phyloP scores from a whole-genome alignment of 169 alveolate species.

The Plasmodium cynomolgi region DNA sequence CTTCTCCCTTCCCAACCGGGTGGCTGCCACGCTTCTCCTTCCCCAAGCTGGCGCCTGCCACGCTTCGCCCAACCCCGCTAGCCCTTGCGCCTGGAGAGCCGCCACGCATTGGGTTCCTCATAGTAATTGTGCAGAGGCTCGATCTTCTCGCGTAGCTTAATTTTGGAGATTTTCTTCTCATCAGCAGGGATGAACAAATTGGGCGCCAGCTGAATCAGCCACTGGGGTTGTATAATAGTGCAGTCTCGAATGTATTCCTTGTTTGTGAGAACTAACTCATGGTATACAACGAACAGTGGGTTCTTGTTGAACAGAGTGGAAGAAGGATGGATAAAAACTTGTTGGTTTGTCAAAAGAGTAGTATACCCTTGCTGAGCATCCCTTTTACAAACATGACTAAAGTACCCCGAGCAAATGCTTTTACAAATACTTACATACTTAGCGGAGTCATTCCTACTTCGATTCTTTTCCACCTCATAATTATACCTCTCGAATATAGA shows the following conservation, averaged over 20 bases:
- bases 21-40: no score
- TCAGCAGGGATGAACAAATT: slow-evolving; percentile 92
- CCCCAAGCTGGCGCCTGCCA: no score
- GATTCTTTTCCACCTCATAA: slow-evolving; percentile 90
- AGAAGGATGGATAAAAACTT: slow-evolving; percentile 98
- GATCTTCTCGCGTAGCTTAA: slow-evolving; percentile 94
- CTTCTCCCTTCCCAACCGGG: no score
- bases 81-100: slow-evolving; percentile 96
- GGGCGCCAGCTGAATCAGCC: slow-evolving; percentile 99
- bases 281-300: slow-evolving; percentile 99
- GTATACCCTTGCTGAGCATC: slow-evolving; percentile 98
- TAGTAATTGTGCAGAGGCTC: slow-evolving; percentile 95
- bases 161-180: slow-evolving; percentile 90
- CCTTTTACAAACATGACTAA: slow-evolving; percentile 96
- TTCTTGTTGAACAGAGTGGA: slow-evolving; percentile 89
- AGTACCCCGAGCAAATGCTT: slow-evolving; percentile 98
- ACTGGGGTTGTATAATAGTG: slow-evolving; percentile 95
- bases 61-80: neutral
- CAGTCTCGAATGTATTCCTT: slow-evolving; percentile 99
- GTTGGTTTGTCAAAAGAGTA: slow-evolving; percentile 96
- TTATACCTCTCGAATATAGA: slow-evolving; percentile 96
- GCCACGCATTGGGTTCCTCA: slow-evolving; percentile 99
- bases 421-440: slow-evolving; percentile 93
- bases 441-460: slow-evolving; percentile 75
- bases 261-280: slow-evolving; percentile 97